Evolutionary conservation across 768 basidiomycete genomes (phyloP), one percentile per base, ranked within the genome.

Genomic region (Trametes maxima): DNA sequence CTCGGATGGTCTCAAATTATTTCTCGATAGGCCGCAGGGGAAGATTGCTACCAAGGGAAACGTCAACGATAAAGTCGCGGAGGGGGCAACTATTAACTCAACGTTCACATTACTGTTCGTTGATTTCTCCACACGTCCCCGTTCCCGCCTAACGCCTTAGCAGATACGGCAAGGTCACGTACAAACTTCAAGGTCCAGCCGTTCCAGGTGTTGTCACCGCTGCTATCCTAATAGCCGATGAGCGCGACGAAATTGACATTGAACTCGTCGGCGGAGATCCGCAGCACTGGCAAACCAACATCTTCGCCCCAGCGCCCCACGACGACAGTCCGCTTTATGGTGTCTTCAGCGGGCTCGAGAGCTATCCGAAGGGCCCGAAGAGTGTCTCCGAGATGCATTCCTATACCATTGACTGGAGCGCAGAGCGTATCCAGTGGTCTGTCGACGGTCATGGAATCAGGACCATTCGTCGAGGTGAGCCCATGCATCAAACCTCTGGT

Each of bases 381-480:
- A 64, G 54, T 17, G 59, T 74, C 35, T 52, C 53, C 6, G 53
- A 65, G 0, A 42, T 44, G 0, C 79, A 79, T 62, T 65, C 63
- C 16, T 80, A 79, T 52, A 69, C 74, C 7, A 76, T 81, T 53
- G 78, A 78, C 59, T 79, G 79, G 75, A 74, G 69, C 59, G 47
- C 56, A 3, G 70, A 76, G 1, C 69, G 74, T 22, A 79, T 80
- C 49, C 53, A 71, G 19, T 81, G 79, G 79, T 73, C 72, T 51
- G 65, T 80, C 5, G 79, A 80, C 61, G 76, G 75, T 14, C 40
- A 42, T 3, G 64, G 62, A 11, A 73, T 76, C 28, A 67, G 77
- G 37, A 77, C 76, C 1, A 60, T 80, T 7, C 49, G 42, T 21
- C 63, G 62, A 62, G 65, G 71, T 72, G n/a, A 24, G 64, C 58